phyloP scores from a whole-genome alignment of 371 early-diverging fungal genomes.

The Phascolomyces articulosus region DNA sequence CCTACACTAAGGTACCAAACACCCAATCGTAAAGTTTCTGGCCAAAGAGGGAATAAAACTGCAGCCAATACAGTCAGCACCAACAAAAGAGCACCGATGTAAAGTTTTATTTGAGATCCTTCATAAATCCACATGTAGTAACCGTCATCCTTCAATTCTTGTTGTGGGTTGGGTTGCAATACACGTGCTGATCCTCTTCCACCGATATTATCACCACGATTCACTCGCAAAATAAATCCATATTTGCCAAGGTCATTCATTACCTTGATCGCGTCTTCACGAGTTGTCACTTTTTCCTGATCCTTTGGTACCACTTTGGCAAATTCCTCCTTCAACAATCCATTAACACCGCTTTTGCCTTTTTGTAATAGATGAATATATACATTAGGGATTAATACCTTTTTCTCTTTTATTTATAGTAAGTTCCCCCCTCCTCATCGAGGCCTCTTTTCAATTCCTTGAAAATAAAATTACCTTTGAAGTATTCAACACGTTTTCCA shows the following conservation, averaged over 20 bases:
- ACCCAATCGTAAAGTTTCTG: slow-evolving; percentile 77
- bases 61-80: slow-evolving; percentile 83
- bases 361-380: not conserved
- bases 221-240: slow-evolving; percentile 76
- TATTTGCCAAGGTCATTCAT: slow-evolving; percentile 69
- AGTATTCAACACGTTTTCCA: slow-evolving; percentile 90
- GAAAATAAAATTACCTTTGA: slow-evolving; percentile 74
- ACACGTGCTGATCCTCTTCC: slow-evolving; percentile 52
- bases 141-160: slow-evolving; percentile 79
- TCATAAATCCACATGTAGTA: slow-evolving; percentile 98
- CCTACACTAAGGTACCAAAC: slow-evolving; percentile 93
- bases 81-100: slow-evolving; percentile 78
- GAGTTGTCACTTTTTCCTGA: slow-evolving; percentile 51
- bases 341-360: slow-evolving; percentile 90
- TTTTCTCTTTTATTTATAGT: slow-evolving; percentile 1
- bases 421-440: too few species aligned
- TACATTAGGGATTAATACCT: not conserved
- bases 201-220: slow-evolving; percentile 63
- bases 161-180: slow-evolving; percentile 66
- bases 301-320: slow-evolving; percentile 58
- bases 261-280: slow-evolving; percentile 70
- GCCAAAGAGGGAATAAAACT: slow-evolving; percentile 99
- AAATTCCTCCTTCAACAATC: slow-evolving; percentile 74
- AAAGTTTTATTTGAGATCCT: slow-evolving; percentile 77
- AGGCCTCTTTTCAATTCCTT: not conserved